These are phyloP conservation scores for Eragrostis nindensis DNA, from an alignment of 176 grass and related monocot species.

Conservation along the genomic window DNA sequence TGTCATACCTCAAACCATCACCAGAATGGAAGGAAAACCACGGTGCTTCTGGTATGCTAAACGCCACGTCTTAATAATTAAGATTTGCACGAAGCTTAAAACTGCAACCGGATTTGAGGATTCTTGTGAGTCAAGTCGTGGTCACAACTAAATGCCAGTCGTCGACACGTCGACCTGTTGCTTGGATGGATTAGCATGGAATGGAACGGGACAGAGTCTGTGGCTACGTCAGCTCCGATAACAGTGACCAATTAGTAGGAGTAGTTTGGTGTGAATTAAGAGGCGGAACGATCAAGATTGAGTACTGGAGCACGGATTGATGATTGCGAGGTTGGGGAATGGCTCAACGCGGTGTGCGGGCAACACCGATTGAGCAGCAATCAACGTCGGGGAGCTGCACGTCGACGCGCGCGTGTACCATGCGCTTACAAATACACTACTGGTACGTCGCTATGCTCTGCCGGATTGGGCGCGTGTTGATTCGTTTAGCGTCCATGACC, in stretches of 20 bases:
- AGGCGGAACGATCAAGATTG: constrained; percentile 29
- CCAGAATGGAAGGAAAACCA: not conserved
- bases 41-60: not conserved
- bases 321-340: constrained; percentile 20
- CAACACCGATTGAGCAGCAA: not conserved
- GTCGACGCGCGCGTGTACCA: not conserved
- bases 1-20: not conserved
- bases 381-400: not conserved
- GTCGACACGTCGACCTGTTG: not conserved
- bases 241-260: constrained; percentile 15
- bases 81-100: no score
- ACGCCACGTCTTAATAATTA: no score
- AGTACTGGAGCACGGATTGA: not conserved
- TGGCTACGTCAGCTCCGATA: not conserved
- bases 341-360: not conserved
- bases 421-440: constrained; percentile 9
- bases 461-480: no score
- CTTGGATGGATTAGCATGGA: not conserved
- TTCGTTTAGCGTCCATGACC: not conserved
- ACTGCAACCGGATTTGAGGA: no score
- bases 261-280: not conserved
- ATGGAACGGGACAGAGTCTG: not conserved
- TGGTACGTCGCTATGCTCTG: not conserved
- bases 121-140: no score
- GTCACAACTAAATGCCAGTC: not conserved